Conservation (phyloP, 1,284 basidiomycete species). For the Mrakiaceae sp. region DNA sequence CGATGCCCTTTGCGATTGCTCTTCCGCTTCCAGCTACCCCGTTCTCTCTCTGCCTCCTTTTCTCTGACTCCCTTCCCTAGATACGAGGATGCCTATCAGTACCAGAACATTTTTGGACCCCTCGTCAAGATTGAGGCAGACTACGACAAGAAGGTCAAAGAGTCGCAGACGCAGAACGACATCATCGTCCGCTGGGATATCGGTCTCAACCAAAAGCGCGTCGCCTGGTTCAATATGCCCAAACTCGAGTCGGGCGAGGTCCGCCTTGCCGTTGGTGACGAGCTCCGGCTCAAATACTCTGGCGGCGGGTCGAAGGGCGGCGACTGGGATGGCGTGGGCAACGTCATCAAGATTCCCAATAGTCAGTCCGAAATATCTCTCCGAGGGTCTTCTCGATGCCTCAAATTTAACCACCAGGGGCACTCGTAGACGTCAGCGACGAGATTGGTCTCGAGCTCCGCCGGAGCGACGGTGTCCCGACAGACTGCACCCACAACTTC, state of each 20-base stretch:
- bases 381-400: conserved; percentile 3
- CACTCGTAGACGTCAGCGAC: conserved; percentile 72
- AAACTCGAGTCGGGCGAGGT: conserved; percentile 98
- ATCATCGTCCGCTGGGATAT: conserved; percentile 95
- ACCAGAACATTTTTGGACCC: conserved; percentile 97
- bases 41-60: neutral
- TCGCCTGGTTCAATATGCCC: conserved; percentile 92
- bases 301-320: conserved; percentile 46
- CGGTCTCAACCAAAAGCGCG: conserved; percentile 92
- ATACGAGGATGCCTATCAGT: conserved; percentile 98
- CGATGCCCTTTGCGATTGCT: neutral
- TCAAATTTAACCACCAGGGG: neutral
- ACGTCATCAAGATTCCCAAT: conserved; percentile 99
- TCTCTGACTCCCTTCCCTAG: conserved; percentile 22
- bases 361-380: conserved; percentile 45
- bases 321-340: conserved; percentile 87
- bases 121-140: conserved; percentile 99
- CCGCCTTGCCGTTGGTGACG: conserved; percentile 90
- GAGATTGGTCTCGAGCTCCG: conserved; percentile 92
- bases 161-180: conserved; percentile 95
- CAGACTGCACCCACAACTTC: conserved; percentile 88
- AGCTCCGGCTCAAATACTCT: conserved; percentile 77
- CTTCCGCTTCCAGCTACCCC: neutral
- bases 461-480: conserved; percentile 83
- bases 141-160: conserved; percentile 95